Evolutionary conservation across 1,284 basidiomycete species (phyloP), one percentile per base, ranked within the genome.

Genomic region (Heliocybe sulcata): DNA sequence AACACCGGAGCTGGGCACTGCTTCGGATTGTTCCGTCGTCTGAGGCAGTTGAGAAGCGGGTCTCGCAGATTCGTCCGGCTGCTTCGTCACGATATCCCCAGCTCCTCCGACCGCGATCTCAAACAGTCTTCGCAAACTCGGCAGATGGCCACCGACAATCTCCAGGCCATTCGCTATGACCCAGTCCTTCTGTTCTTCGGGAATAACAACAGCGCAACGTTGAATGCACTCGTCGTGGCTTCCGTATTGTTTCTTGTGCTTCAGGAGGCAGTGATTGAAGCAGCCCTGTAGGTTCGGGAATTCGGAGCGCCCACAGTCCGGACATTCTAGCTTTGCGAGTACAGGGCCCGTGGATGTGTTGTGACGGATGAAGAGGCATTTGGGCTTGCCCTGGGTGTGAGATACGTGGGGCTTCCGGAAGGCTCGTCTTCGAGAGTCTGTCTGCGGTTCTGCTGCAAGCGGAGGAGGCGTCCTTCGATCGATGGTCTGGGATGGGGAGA

Each of bases 241-340:
- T 9, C 81, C 83, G 75, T 82, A 90, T 60, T 86, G 85, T 50
- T 82, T 71, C 19, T 72, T 69, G 64, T 90, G 87, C 1, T 79
- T 74, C 27, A 88, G 71, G 11, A 88, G 82, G 55, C 81, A 85
- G 62, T 90, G 87, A 59, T 90, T 90, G 25, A 89, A 72, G 22
- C 90, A 75, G 2, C 87, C 88, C 65, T 90, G 88, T 1, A 90
- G 73, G n/a, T 79, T 83, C 12, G 80, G 82, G 62, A 90, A 90
- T 14, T 84, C 73, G 1, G 77, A 80, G 45, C 83, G 79, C 19
- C 67, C 61, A 60, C 87, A 90, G 56, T 72, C 74, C 0, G 82
- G 79, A 61, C 87, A 90, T 19, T 73, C 74, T 51, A 90, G 72
- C 58, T 73, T 73, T 27, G 68, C 69, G 60, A 76, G 61, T 62